Conservation (phyloP, 768 basidiomycete genomes). For the Serpula lacrymans region DNA sequence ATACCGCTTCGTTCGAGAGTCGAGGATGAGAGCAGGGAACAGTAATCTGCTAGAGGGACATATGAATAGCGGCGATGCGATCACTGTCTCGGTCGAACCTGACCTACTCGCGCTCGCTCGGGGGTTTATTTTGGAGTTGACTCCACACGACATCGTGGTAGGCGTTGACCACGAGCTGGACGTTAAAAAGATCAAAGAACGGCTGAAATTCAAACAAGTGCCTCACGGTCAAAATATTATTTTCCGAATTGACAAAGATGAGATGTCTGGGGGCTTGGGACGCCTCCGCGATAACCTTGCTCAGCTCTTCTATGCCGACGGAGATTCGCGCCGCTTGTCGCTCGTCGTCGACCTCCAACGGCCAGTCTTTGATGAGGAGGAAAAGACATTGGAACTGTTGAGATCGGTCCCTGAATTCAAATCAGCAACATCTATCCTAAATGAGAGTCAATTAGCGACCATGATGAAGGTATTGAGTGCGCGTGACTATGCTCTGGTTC, state of each 20-base stretch:
- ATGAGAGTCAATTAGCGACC: conserved; percentile 68
- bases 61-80: conserved; percentile 74
- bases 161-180: conserved; percentile 83
- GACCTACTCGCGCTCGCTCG: conserved; percentile 78
- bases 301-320: conserved; percentile 78
- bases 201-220: conserved; percentile 23
- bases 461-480: conserved; percentile 74
- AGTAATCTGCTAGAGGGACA: conserved; percentile 65
- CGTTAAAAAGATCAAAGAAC: conserved; percentile 42
- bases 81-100: conserved; percentile 86
- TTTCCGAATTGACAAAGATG: conserved; percentile 94
- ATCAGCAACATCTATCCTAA: conserved; percentile 44
- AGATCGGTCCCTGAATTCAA: conserved; percentile 26
- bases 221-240: conserved; percentile 19
- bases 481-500: conserved; percentile 84
- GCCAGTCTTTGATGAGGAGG: conserved; percentile 56
- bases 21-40: conserved; percentile 6
- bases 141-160: conserved; percentile 58
- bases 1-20: conserved; percentile 61
- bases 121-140: conserved; percentile 78
- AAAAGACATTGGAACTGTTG: conserved; percentile 11
- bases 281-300: conserved; percentile 90
- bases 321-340: conserved; percentile 61
- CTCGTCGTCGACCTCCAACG: conserved; percentile 78
- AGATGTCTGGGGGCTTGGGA: conserved; percentile 81